phyloP scores from a whole-genome alignment of 352 stramenopile species.

The Phytophthora ramorum region DNA sequence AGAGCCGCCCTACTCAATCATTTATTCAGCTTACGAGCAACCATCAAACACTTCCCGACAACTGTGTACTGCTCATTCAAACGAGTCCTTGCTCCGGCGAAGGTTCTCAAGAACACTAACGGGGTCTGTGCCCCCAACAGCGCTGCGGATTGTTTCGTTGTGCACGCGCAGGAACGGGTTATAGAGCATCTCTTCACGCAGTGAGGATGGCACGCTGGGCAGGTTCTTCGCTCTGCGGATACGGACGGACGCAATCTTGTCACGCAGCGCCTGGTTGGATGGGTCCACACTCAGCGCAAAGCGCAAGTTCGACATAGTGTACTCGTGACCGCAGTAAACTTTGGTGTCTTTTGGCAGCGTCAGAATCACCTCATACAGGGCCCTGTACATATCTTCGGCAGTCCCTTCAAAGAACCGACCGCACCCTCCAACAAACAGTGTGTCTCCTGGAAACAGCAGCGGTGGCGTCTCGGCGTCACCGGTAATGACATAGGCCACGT shows the following conservation, averaged over 20 bases:
- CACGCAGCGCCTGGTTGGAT: slow-evolving; percentile 84
- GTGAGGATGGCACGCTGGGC: slow-evolving; percentile 92
- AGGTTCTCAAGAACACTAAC: slow-evolving; percentile 85
- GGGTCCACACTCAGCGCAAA: slow-evolving; percentile 95
- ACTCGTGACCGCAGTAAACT: slow-evolving; percentile 93
- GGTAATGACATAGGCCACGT: slow-evolving; percentile 89
- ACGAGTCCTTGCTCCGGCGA: slow-evolving; percentile 79
- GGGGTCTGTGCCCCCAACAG: slow-evolving; percentile 77
- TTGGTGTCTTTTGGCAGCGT: slow-evolving; percentile 87
- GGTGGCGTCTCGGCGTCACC: slow-evolving; percentile 78
- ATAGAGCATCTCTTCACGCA: slow-evolving; percentile 89
- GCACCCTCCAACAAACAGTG: slow-evolving; percentile 87
- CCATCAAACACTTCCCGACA: neutral
- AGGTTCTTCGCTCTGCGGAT: slow-evolving; percentile 84
- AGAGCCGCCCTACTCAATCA: slow-evolving; percentile 4
- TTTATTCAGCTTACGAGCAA: neutral
- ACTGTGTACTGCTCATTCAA: slow-evolving; percentile 43
- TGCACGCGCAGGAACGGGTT: slow-evolving; percentile 89
- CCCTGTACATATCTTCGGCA: slow-evolving; percentile 89
- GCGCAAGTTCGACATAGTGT: slow-evolving; percentile 93
- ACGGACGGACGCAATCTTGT: slow-evolving; percentile 88
- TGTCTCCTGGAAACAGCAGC: slow-evolving; percentile 89
- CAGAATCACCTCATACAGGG: slow-evolving; percentile 88
- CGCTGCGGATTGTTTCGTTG: slow-evolving; percentile 83
- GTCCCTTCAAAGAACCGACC: slow-evolving; percentile 91